A percentile compares a stretch with the other conserved stretches of the same genome.
These are phyloP conservation scores for Bipolaris victoriae DNA, from an alignment of 2,329 filamentous ascomycete genomes.

Conservation along the genomic window DNA sequence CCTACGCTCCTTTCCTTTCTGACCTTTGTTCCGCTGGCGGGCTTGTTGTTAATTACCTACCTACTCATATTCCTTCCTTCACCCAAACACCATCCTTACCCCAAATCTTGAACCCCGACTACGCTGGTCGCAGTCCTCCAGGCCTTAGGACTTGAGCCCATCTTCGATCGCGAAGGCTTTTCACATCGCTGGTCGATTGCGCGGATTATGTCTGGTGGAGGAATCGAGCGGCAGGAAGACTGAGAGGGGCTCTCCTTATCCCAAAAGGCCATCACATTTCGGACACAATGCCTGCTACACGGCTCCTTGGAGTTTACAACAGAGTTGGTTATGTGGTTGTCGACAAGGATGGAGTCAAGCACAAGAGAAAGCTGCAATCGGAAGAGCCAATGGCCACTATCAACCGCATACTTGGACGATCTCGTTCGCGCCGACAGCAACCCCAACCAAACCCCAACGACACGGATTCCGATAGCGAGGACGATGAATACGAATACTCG, in stretches of 20 bases:
- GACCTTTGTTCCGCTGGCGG: slow-evolving; percentile 48
- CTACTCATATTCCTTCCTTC: slow-evolving; percentile 43
- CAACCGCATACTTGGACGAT: slow-evolving; percentile 20
- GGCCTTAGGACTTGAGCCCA: slow-evolving; percentile 39
- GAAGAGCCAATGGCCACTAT: slow-evolving; percentile 30
- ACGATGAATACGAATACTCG: background rate
- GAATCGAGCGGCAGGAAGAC: slow-evolving; percentile 42
- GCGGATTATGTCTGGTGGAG: slow-evolving; percentile 45
- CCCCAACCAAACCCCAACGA: slow-evolving; percentile 15
- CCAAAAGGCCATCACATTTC: slow-evolving; percentile 24
- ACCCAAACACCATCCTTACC: slow-evolving; percentile 26
- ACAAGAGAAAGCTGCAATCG: slow-evolving; percentile 18
- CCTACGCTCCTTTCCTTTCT: slow-evolving; percentile 36
- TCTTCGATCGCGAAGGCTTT: slow-evolving; percentile 20
- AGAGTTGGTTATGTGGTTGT: slow-evolving; percentile 41
- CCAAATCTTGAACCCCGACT: slow-evolving; percentile 19
- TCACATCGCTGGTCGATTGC: slow-evolving; percentile 30
- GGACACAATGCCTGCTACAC: slow-evolving; percentile 41
- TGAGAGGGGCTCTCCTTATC: slow-evolving; percentile 40
- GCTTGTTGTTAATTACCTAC: slow-evolving; percentile 44
- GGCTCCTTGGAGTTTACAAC: slow-evolving; percentile 28
- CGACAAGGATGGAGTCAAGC: slow-evolving; percentile 25
- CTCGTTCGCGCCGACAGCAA: slow-evolving; percentile 23
- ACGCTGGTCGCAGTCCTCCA: slow-evolving; percentile 43
- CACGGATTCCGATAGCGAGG: slow-evolving; percentile 16